phyloP scores from a whole-genome alignment of 441 rosid genomes.

The Eugenia klotzschiana region DNA sequence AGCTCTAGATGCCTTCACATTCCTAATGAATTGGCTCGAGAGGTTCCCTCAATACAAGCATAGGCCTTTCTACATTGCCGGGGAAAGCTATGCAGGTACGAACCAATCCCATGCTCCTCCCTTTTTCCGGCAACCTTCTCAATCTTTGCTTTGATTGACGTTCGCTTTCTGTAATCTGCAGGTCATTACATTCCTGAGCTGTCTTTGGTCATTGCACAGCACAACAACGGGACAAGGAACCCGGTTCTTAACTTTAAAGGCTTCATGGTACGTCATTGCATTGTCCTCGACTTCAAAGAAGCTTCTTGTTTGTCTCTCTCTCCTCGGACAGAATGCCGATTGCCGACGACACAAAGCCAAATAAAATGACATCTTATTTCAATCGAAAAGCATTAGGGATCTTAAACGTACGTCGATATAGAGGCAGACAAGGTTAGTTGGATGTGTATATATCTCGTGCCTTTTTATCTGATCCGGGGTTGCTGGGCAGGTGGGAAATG shows the following conservation, averaged over 20 bases:
- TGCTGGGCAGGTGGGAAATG: conserved; percentile 33
- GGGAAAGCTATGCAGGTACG: conserved; percentile 65
- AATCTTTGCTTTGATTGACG: background rate
- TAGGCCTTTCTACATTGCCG: conserved; percentile 49
- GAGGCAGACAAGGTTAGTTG: background rate
- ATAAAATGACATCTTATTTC: background rate
- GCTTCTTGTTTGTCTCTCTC: background rate
- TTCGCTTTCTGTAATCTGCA: conserved; percentile 1
- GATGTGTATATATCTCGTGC: background rate
- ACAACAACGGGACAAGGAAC: conserved; percentile 24
- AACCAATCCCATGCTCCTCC: background rate
- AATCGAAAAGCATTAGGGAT: background rate
- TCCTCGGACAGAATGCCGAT: background rate
- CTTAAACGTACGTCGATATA: background rate
- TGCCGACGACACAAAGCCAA: background rate
- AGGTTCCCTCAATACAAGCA: conserved; percentile 48
- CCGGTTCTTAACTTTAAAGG: conserved; percentile 43
- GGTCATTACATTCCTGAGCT: conserved; percentile 66
- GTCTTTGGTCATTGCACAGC: conserved; percentile 27
- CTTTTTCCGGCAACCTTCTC: background rate
- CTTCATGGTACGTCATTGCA: conserved; percentile 26
- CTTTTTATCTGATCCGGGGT: background rate
- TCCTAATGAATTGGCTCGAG: conserved; percentile 36
- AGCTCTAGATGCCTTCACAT: conserved; percentile 36
- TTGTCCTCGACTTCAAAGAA: background rate